Evolutionary conservation across 2,329 filamentous ascomycete species (phyloP).

Genomic region (Aspergillus fischeri): DNA sequence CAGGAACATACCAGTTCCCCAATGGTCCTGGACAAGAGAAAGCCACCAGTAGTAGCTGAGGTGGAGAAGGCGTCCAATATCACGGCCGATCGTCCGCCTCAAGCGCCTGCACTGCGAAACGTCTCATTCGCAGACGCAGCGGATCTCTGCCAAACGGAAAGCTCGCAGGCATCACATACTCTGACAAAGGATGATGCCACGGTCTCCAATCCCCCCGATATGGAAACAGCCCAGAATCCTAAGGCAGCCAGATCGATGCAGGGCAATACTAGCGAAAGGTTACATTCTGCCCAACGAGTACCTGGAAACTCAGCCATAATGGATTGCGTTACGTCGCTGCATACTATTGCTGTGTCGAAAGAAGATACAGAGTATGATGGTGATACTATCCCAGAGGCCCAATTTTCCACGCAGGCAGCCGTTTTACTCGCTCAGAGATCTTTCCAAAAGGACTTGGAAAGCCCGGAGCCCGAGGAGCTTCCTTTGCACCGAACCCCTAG

Average conservation of each 20-base stretch:
- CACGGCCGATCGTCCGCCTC: not conserved
- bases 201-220: slow-evolving; percentile 11
- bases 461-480: slow-evolving; percentile 17
- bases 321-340: slow-evolving; percentile 34
- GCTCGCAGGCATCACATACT: slow-evolving; percentile 1
- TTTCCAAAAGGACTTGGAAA: slow-evolving; percentile 37
- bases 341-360: slow-evolving; percentile 35
- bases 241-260: slow-evolving; percentile 9
- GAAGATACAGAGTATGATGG: slow-evolving; percentile 15
- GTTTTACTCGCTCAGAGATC: slow-evolving; percentile 36
- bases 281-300: slow-evolving; percentile 38
- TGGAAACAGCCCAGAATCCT: slow-evolving; percentile 6
- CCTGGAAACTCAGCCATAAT: slow-evolving; percentile 23
- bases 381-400: slow-evolving; percentile 25
- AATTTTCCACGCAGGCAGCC: slow-evolving; percentile 40
- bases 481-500: slow-evolving; percentile 13
- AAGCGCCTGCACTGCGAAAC: not conserved
- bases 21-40: not conserved
- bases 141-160: not conserved
- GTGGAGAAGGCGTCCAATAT: not conserved
- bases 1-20: slow-evolving; percentile 7
- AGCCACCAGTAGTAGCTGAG: not conserved
- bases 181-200: slow-evolving; percentile 14
- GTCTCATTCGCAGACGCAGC: not conserved
- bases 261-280: slow-evolving; percentile 22